Evolutionary conservation across 2,329 filamentous ascomycete genomes (phyloP).

Genomic region (Pezicula carpinea): DNA sequence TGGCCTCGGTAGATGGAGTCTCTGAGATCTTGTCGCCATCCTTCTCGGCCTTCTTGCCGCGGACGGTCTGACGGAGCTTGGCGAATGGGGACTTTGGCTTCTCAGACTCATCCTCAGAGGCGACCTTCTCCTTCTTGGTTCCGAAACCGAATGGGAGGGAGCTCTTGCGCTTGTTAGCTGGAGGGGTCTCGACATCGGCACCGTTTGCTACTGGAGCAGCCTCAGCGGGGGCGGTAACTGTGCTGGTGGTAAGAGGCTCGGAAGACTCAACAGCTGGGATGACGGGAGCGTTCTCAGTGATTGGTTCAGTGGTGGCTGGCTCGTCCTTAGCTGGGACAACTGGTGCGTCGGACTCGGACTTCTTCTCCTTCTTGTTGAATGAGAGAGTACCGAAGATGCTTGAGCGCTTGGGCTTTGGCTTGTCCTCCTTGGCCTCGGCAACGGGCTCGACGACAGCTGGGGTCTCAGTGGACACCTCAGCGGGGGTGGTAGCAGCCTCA

Average conservation of each 20-base stretch:
- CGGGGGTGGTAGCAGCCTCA: conserved; percentile 23
- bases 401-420: conserved; percentile 29
- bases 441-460: conserved; percentile 13
- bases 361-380: conserved; percentile 25
- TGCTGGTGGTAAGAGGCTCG: conserved; percentile 25
- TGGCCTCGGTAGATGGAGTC: conserved; percentile 40
- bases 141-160: conserved; percentile 55
- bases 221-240: conserved; percentile 27
- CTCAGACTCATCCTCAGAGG: conserved; percentile 40
- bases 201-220: conserved; percentile 32
- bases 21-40: conserved; percentile 42
- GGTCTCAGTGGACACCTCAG: conserved; percentile 23
- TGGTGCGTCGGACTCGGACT: conserved; percentile 17
- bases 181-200: conserved; percentile 31
- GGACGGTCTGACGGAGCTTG: conserved; percentile 31
- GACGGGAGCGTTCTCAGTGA: conserved; percentile 28
- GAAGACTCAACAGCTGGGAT: conserved; percentile 28
- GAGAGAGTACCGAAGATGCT: conserved; percentile 29
- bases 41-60: conserved; percentile 30
- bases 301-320: conserved; percentile 20
- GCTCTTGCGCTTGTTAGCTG: conserved; percentile 54
- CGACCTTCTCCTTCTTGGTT: conserved; percentile 55
- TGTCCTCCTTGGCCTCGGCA: conserved; percentile 33
- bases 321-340: conserved; percentile 27
- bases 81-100: conserved; percentile 29